A percentile compares a stretch with the other conserved stretches of the same genome.
These are phyloP conservation scores for Fomes fomentarius DNA, from an alignment of 1,284 basidiomycete genomes.

Conservation along the genomic window DNA sequence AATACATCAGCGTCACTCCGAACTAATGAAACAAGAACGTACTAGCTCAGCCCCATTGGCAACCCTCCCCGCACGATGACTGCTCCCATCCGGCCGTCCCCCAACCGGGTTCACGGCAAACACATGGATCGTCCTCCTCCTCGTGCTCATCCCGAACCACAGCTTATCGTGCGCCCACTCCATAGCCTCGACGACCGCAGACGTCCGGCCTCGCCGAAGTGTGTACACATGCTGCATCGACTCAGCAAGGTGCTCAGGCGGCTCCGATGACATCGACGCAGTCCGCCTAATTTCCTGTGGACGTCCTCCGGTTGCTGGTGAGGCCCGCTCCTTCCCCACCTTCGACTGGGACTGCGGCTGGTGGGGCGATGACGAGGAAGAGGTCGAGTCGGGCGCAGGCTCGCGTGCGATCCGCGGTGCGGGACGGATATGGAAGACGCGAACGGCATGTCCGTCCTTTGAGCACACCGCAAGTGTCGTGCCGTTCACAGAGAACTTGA, in stretches of 20 bases:
- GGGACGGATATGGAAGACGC: constrained; percentile 57
- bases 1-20: too few relatives aligned
- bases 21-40: too few relatives aligned
- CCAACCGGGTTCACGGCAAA: constrained; percentile 81
- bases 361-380: too few relatives aligned
- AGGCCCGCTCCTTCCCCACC: neutral
- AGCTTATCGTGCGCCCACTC: constrained; percentile 65
- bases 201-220: constrained; percentile 72
- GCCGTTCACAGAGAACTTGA: constrained; percentile 66
- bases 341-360: neutral
- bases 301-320: too few relatives aligned
- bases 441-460: constrained; percentile 62
- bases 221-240: constrained; percentile 68
- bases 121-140: constrained; percentile 69
- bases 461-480: constrained; percentile 59
- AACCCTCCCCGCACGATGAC: constrained; percentile 64
- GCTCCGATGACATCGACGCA: neutral
- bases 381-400: constrained; percentile 8
- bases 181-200: constrained; percentile 62
- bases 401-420: constrained; percentile 30
- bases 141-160: constrained; percentile 73
- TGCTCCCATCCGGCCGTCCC: constrained; percentile 64
- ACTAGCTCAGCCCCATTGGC: constrained; percentile 58
- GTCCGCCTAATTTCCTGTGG: neutral
- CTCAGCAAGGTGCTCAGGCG: constrained; percentile 24